Percentiles rank a stretch among this genome's conserved stretches.
Conservation (phyloP, 352 stramenopile genomes). For the Pilasporangium apinafurcum region DNA sequence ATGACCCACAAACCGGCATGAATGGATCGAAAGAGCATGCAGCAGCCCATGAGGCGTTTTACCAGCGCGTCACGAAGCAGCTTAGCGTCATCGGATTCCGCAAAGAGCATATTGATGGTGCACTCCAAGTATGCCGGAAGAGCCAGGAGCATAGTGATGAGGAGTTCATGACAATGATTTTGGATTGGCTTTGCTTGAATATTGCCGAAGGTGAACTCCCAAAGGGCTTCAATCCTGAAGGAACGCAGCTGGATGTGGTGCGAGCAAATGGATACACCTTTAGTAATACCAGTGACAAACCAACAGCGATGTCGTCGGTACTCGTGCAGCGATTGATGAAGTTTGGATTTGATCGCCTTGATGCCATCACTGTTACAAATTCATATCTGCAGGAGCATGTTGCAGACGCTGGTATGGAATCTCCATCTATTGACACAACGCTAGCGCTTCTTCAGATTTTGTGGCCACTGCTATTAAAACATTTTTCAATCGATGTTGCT, state of each 20-base stretch:
- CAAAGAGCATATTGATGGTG: constrained; percentile 34
- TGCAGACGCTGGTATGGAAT: constrained; percentile 12
- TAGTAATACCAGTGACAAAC: constrained; percentile 3
- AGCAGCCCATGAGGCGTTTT: constrained; percentile 11
- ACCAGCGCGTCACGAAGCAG: constrained; percentile 14
- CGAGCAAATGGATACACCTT: background rate
- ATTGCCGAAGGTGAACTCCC: constrained; percentile 67
- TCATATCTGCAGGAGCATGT: constrained; percentile 21
- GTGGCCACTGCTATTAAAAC: constrained; percentile 32
- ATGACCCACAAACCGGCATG: constrained; percentile 6
- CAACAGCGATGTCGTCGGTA: constrained; percentile 17
- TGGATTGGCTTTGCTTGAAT: constrained; percentile 83
- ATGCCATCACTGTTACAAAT: constrained; percentile 39
- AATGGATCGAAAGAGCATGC: constrained; percentile 1
- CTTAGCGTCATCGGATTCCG: constrained; percentile 58
- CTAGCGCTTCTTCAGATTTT: constrained; percentile 32
- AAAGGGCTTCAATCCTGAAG: constrained; percentile 81
- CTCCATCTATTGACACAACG: constrained; percentile 28
- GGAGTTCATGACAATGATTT: constrained; percentile 28
- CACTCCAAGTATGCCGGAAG: constrained; percentile 18
- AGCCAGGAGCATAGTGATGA: constrained; percentile 19
- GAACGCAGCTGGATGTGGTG: constrained; percentile 88
- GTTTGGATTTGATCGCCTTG: constrained; percentile 63
- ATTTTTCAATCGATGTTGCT: constrained; percentile 20
- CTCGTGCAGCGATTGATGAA: constrained; percentile 73